These are phyloP conservation scores for Fusarium oxysporum DNA, from an alignment of 2,329 filamentous ascomycete genomes.

Conservation along the genomic window DNA sequence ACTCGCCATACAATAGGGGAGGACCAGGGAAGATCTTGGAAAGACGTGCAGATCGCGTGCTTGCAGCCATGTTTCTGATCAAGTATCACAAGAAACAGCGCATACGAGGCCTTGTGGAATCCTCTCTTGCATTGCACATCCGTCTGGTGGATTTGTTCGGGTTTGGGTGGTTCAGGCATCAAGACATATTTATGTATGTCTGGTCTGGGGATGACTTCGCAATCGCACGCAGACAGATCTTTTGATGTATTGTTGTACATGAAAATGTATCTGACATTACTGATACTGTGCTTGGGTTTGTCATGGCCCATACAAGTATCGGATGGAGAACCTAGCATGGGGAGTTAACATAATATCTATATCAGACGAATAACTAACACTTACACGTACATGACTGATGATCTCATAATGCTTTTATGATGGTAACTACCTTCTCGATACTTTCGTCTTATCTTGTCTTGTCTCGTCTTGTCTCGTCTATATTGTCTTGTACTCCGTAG, in stretches of 20 bases:
- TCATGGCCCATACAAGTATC: neutral
- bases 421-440: neutral
- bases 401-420: neutral
- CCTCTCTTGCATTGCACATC: neutral
- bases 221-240: neutral
- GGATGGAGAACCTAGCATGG: neutral
- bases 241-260: slow-evolving; percentile 12
- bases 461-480: neutral
- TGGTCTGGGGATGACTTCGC: slow-evolving; percentile 17
- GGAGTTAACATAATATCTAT: neutral
- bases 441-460: neutral
- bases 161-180: slow-evolving; percentile 40
- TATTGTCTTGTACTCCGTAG: neutral
- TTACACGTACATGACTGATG: neutral
- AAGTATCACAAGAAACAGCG: slow-evolving; percentile 40
- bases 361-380: neutral
- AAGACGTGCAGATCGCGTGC: slow-evolving; percentile 45
- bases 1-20: neutral
- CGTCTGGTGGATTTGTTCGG: slow-evolving; percentile 5
- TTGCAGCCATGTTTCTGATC: slow-evolving; percentile 49
- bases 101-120: slow-evolving; percentile 39
- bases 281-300: neutral
- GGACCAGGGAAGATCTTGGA: slow-evolving; percentile 41
- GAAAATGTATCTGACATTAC: neutral
- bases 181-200: slow-evolving; percentile 24